These are phyloP conservation scores for Aquanectria penicillioides DNA, from an alignment of 2,329 filamentous ascomycete species.

Conservation along the genomic window DNA sequence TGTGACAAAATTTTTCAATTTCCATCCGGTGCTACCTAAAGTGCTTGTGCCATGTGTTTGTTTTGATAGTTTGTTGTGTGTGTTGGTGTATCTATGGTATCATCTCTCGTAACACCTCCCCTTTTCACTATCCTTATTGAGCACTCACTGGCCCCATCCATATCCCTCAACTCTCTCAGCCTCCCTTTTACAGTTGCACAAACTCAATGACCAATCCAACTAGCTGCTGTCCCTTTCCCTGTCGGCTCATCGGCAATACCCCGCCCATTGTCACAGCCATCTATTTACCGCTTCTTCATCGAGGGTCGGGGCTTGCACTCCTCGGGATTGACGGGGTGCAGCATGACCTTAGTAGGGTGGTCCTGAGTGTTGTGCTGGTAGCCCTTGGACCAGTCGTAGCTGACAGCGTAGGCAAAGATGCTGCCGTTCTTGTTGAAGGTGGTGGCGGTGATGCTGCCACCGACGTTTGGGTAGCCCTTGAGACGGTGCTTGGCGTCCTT, in stretches of 20 bases:
- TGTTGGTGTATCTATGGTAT: constrained; percentile 38
- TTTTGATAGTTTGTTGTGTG: constrained; percentile 11
- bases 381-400: constrained; percentile 99
- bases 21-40: constrained; percentile 12
- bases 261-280: background rate
- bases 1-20: background rate
- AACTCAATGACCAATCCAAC: constrained; percentile 28
- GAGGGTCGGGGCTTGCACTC: constrained; percentile 71
- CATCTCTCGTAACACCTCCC: constrained; percentile 42
- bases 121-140: constrained; percentile 20
- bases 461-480: constrained; percentile 87
- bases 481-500: constrained; percentile 89
- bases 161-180: constrained; percentile 5
- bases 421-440: constrained; percentile 89
- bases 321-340: constrained; percentile 76
- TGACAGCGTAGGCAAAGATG: constrained; percentile 89
- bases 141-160: constrained; percentile 3
- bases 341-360: constrained; percentile 83
- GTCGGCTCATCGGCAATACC: constrained; percentile 6
- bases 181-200: constrained; percentile 24
- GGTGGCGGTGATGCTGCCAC: constrained; percentile 88
- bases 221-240: background rate
- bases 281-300: constrained; percentile 66
- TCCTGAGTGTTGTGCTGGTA: constrained; percentile 83
- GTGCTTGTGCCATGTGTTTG: constrained; percentile 6